phyloP scores from a whole-genome alignment of 106 monocot species.

The Acorus calamus region DNA sequence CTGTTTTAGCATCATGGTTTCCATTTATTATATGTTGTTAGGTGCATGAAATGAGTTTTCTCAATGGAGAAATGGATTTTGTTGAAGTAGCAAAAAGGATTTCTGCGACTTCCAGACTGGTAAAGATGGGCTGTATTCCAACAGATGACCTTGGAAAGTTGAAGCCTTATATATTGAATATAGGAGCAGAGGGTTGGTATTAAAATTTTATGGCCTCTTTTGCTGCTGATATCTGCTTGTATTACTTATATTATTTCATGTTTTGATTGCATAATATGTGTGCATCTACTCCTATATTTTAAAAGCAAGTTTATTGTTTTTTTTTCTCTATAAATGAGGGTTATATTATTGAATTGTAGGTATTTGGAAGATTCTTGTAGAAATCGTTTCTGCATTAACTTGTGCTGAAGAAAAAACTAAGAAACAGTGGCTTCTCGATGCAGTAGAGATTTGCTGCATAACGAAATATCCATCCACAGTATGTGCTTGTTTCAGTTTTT shows the following conservation, averaged over 20 bases:
- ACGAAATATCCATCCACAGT: constrained; percentile 66
- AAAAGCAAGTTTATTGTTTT: background rate
- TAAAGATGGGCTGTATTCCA: constrained; percentile 25
- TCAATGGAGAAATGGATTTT: constrained; percentile 6
- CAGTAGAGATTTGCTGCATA: constrained; percentile 67
- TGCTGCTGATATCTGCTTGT: background rate
- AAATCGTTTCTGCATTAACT: constrained; percentile 46
- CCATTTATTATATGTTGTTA: constrained; percentile 9
- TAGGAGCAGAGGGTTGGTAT: constrained; percentile 39
- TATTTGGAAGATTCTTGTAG: constrained; percentile 60
- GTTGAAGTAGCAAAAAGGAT: constrained; percentile 37
- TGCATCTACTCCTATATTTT: too few species aligned
- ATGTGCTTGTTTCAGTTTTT: background rate
- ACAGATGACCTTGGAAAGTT: constrained; percentile 53
- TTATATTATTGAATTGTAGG: constrained; percentile 22
- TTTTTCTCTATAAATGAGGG: background rate
- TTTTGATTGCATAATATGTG: too few species aligned
- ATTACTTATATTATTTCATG: background rate
- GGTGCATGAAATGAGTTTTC: constrained; percentile 22
- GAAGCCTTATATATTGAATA: constrained; percentile 47
- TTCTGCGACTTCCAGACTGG: constrained; percentile 41
- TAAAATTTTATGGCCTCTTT: background rate
- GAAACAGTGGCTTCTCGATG: constrained; percentile 85
- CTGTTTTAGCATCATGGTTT: background rate
- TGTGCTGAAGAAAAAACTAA: constrained; percentile 26